These are phyloP conservation scores for Fusarium protoensiforme DNA, from an alignment of 2,329 filamentous ascomycete genomes.

Conservation along the genomic window DNA sequence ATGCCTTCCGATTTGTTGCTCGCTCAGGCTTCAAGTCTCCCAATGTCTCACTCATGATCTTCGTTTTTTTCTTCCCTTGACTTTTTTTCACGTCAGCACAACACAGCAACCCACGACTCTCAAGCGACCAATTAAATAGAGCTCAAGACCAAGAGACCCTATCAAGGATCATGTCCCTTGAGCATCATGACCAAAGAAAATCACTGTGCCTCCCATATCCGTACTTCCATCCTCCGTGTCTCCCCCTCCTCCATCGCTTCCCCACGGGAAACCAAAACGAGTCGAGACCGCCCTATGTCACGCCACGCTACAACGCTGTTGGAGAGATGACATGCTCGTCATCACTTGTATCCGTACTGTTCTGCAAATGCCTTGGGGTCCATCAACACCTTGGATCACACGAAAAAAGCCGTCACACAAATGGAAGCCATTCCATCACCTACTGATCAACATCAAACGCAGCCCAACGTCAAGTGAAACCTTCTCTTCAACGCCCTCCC, in stretches of 20 bases:
- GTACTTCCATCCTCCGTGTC: not conserved
- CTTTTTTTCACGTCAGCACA: not conserved
- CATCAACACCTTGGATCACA: not conserved
- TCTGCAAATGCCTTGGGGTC: not conserved
- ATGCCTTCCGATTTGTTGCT: slow-evolving; percentile 27
- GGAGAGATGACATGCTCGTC: not conserved
- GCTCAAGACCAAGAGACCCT: not conserved
- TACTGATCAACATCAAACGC: slow-evolving; percentile 22
- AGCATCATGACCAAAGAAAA: not conserved
- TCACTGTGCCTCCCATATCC: not conserved
- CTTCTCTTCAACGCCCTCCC: slow-evolving; percentile 19
- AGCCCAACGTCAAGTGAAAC: slow-evolving; percentile 24
- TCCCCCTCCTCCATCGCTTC: not conserved
- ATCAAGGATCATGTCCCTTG: not conserved
- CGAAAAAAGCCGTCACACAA: not conserved
- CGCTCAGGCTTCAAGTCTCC: slow-evolving; percentile 5
- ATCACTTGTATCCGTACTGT: not conserved
- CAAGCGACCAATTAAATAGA: not conserved
- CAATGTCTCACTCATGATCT: slow-evolving; percentile 9
- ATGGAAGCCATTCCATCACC: not conserved
- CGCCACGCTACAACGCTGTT: slow-evolving; percentile 13
- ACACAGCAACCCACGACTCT: not conserved
- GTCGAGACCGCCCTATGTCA: slow-evolving; percentile 21
- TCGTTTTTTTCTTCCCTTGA: not conserved
- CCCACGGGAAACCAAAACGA: not conserved